Evolutionary conservation across 441 rosid genomes (phyloP).

Genomic region (Codiaeum variegatum): DNA sequence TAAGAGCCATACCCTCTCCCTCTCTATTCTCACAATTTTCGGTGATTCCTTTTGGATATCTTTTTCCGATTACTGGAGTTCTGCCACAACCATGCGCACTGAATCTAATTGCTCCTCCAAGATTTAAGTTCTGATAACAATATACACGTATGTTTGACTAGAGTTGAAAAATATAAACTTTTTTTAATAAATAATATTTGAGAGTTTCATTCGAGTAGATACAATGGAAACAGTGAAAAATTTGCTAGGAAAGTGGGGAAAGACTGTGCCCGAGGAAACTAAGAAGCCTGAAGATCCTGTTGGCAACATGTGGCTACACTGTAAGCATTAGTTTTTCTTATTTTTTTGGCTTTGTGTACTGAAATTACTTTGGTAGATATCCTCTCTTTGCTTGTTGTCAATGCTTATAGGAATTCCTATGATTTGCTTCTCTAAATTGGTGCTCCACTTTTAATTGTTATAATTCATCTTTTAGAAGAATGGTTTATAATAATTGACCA

Average conservation of each 20-base stretch:
- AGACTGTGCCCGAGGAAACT: slow-evolving; percentile 73
- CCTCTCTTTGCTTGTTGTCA: not conserved
- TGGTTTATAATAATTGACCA: not conserved
- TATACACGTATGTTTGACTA: not conserved
- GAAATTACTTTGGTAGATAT: not conserved
- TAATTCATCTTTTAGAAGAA: not conserved
- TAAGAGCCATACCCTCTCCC: too few relatives aligned
- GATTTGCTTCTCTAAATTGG: not conserved
- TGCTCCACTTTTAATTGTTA: not conserved
- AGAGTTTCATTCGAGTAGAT: slow-evolving; percentile 36
- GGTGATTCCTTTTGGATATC: too few relatives aligned
- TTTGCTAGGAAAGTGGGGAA: slow-evolving; percentile 69
- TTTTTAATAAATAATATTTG: not conserved
- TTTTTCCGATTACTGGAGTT: too few relatives aligned
- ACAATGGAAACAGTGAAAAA: slow-evolving; percentile 74
- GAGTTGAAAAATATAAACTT: not conserved
- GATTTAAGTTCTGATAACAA: slow-evolving; percentile 30
- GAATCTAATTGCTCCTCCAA: too few relatives aligned
- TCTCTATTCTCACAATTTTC: too few relatives aligned
- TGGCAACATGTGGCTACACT: slow-evolving; percentile 87
- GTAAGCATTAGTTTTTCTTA: slow-evolving; percentile 30
- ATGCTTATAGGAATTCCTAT: not conserved
- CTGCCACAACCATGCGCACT: too few relatives aligned
- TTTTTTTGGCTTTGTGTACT: not conserved
- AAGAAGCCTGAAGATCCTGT: slow-evolving; percentile 89